Evolutionary conservation across 176 grass and related monocot genomes (phyloP).

Genomic region (Eragrostis curvula): DNA sequence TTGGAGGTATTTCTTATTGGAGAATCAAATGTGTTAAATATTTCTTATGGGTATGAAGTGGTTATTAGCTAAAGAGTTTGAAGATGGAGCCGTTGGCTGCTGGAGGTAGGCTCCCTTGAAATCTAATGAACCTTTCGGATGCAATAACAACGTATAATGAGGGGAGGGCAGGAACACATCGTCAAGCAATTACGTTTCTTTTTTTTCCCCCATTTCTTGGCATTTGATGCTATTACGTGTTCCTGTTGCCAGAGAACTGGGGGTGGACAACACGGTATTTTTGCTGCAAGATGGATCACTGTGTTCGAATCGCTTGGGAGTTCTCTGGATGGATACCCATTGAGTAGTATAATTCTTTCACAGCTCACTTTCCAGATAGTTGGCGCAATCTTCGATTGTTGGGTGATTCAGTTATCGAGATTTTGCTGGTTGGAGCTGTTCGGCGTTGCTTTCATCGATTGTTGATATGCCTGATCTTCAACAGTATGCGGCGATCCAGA

Average conservation of each 20-base stretch:
- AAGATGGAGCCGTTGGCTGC: conserved; percentile 60
- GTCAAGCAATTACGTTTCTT: conserved; percentile 30
- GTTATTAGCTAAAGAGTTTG: conserved; percentile 40
- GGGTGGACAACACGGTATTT: conserved; percentile 42
- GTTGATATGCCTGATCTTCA: conserved; percentile 59
- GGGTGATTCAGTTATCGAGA: conserved; percentile 49
- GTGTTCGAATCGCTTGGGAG: conserved; percentile 54
- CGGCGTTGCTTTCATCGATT: conserved; percentile 67
- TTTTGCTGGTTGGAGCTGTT: conserved; percentile 74
- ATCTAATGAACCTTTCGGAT: conserved; percentile 42
- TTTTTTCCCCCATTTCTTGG: conserved; percentile 27
- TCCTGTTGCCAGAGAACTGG: conserved; percentile 79
- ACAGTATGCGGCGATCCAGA: conserved; percentile 51
- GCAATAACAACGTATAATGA: not conserved
- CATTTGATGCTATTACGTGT: conserved; percentile 78
- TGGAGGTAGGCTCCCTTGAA: conserved; percentile 72
- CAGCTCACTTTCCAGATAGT: conserved; percentile 47
- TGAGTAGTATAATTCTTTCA: conserved; percentile 46
- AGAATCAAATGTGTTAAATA: conserved; percentile 30
- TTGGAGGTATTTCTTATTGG: conserved; percentile 30
- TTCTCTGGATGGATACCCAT: conserved; percentile 52
- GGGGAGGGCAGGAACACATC: conserved; percentile 2
- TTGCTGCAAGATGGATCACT: conserved; percentile 56
- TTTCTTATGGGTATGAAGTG: conserved; percentile 24
- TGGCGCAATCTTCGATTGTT: conserved; percentile 54